Conservation (phyloP, 257 asterid species). For the Salvia hispanica region DNA sequence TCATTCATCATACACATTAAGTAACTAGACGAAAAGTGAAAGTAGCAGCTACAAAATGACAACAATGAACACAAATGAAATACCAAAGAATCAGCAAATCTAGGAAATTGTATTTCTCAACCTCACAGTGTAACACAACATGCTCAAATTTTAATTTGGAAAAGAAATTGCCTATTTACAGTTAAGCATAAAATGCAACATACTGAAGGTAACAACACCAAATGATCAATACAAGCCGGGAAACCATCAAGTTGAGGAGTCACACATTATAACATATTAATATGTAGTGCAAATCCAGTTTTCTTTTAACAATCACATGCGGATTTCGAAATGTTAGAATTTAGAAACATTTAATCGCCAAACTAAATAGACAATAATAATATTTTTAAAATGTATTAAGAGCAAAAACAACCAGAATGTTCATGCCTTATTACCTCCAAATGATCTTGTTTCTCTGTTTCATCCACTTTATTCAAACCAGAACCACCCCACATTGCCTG, state of each 20-base stretch:
- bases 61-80: background rate
- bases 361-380: slow-evolving; percentile 1
- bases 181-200: background rate
- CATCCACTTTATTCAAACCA: slow-evolving; percentile 37
- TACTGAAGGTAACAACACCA: too few species aligned
- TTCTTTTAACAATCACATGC: too few species aligned
- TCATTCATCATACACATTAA: background rate
- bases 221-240: slow-evolving; percentile 1
- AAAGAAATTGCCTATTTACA: background rate
- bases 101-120: background rate
- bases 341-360: background rate
- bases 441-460: slow-evolving; percentile 42
- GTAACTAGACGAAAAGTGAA: background rate
- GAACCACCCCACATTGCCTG: slow-evolving; percentile 55
- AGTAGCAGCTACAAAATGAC: background rate
- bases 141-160: background rate
- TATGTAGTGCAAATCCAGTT: background rate
- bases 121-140: background rate
- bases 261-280: background rate
- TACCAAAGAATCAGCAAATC: too few species aligned
- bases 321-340: background rate
- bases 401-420: slow-evolving; percentile 10
- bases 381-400: background rate
- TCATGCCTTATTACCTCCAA: slow-evolving; percentile 54
- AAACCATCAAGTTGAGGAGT: background rate